Evolutionary conservation across 768 basidiomycete species (phyloP).

Genomic region (Boletus bicolor): DNA sequence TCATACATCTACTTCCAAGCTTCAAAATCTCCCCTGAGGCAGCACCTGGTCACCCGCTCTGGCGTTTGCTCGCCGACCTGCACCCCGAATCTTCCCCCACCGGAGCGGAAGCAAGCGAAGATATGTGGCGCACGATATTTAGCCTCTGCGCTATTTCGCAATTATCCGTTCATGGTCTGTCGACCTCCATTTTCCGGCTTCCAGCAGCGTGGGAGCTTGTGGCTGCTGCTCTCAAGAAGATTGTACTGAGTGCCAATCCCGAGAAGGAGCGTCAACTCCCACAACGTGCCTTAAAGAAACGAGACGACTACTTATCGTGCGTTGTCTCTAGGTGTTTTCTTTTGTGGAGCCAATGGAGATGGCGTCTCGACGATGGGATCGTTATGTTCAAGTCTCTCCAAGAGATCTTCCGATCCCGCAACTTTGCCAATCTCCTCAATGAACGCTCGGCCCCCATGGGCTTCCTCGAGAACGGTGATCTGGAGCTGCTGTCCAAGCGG

Average conservation of each 20-base stretch:
- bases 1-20: constrained; percentile 54
- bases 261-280: constrained; percentile 40
- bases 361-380: constrained; percentile 59
- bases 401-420: constrained; percentile 72
- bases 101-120: constrained; percentile 54
- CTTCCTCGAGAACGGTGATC: constrained; percentile 60
- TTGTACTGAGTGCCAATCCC: constrained; percentile 52
- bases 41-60: constrained; percentile 38
- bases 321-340: constrained; percentile 70
- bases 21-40: constrained; percentile 17
- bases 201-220: constrained; percentile 68
- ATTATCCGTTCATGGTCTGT: constrained; percentile 58
- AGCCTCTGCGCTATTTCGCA: constrained; percentile 73
- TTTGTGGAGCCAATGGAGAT: constrained; percentile 74
- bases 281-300: constrained; percentile 41
- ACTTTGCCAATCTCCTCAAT: constrained; percentile 66
- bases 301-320: constrained; percentile 69
- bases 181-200: constrained; percentile 39
- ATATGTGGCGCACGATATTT: constrained; percentile 69
- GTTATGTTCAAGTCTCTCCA: constrained; percentile 60
- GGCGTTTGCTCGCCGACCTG: constrained; percentile 40
- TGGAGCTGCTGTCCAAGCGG: constrained; percentile 48
- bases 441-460: constrained; percentile 64
- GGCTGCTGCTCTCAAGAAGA: constrained; percentile 50
- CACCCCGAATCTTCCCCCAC: constrained; percentile 32